These are phyloP conservation scores for Heritiera littoralis DNA, from an alignment of 345 rosid species.

Conservation along the genomic window DNA sequence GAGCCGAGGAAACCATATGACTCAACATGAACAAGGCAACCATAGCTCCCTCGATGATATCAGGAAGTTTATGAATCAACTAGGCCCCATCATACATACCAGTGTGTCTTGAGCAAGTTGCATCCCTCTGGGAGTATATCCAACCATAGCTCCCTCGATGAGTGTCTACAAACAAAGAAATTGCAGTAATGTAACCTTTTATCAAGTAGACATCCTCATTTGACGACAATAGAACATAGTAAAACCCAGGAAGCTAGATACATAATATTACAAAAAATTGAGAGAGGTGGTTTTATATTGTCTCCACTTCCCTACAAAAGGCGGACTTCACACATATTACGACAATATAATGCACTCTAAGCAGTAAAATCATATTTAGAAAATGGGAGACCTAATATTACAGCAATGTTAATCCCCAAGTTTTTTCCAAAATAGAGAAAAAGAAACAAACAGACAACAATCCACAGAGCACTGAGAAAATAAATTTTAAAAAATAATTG, in stretches of 20 bases:
- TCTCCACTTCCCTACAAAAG: neutral
- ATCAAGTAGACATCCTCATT: slow-evolving; percentile 11
- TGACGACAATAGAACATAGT: neutral
- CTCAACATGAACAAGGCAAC: neutral
- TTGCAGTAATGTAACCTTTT: slow-evolving; percentile 7
- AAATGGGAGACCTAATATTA: neutral
- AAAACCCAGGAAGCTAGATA: neutral
- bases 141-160: slow-evolving; percentile 85
- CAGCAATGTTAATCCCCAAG: neutral
- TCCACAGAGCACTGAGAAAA: slow-evolving; percentile 1
- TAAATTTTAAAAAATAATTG: neutral
- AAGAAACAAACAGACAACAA: neutral
- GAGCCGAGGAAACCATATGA: slow-evolving; percentile 19
- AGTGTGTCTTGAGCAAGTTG: slow-evolving; percentile 80
- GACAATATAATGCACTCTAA: neutral
- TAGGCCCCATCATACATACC: slow-evolving; percentile 42
- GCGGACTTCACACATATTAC: neutral
- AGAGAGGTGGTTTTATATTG: neutral
- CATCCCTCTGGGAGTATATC: slow-evolving; percentile 83
- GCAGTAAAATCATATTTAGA: neutral
- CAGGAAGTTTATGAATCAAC: neutral
- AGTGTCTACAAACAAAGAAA: slow-evolving; percentile 57
- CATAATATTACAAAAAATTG: neutral
- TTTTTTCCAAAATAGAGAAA: neutral
- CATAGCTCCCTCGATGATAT: neutral